Evolutionary conservation across 2,329 filamentous ascomycete genomes (phyloP).

Genomic region (Onygena corvina): DNA sequence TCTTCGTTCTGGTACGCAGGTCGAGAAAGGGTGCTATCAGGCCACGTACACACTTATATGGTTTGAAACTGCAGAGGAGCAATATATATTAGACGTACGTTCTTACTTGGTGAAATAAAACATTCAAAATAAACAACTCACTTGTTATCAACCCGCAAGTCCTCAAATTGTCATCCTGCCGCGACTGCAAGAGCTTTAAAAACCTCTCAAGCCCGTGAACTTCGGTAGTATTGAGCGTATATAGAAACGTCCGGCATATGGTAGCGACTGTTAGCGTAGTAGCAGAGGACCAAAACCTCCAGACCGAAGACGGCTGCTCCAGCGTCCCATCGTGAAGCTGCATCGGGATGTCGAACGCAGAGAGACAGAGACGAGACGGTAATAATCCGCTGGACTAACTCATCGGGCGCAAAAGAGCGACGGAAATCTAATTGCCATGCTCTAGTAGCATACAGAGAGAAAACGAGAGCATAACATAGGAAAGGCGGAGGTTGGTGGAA

Average conservation of each 20-base stretch:
- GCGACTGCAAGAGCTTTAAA: constrained; percentile 59
- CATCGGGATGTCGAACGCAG: constrained; percentile 18
- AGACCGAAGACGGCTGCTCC: constrained; percentile 38
- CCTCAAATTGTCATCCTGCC: constrained; percentile 53
- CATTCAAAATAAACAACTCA: constrained; percentile 30
- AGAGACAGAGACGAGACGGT: not conserved
- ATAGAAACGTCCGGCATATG: constrained; percentile 62
- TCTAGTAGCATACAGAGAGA: not conserved
- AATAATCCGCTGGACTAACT: not conserved
- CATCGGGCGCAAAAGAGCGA: not conserved
- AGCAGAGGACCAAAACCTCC: constrained; percentile 60
- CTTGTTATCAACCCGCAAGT: constrained; percentile 73
- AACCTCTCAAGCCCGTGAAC: constrained; percentile 66
- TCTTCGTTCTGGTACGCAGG: constrained; percentile 18
- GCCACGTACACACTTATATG: constrained; percentile 73
- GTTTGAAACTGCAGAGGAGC: constrained; percentile 55
- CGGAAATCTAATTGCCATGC: not conserved
- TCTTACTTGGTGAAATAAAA: not conserved
- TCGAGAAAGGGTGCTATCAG: constrained; percentile 15
- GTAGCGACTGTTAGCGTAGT: constrained; percentile 63
- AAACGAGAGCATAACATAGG: not conserved
- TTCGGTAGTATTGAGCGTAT: constrained; percentile 61
- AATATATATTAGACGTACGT: not conserved
- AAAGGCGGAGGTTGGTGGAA: not conserved
- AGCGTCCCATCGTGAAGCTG: constrained; percentile 31